A percentile compares a stretch with the other conserved stretches of the same genome.
phyloP scores from a whole-genome alignment of 1,139 yeast species.

The Debaryomycetaceae sp. region DNA sequence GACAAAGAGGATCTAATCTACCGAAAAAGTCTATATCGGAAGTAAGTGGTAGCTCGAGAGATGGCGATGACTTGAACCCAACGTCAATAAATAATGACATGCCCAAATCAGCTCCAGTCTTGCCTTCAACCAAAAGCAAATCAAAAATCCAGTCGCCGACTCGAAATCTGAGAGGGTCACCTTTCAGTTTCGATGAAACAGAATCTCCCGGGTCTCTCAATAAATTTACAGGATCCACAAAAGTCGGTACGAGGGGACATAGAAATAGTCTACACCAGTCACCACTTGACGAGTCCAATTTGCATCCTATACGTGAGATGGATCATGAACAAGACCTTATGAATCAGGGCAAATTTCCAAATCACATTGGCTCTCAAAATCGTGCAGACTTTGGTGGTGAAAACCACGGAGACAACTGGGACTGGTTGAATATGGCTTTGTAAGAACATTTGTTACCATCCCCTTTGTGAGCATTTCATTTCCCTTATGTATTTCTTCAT shows the following conservation, averaged over 20 bases:
- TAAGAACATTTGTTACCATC: conserved; percentile 8
- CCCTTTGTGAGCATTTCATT: not conserved
- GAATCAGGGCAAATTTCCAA: conserved; percentile 3
- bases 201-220: not conserved
- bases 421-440: conserved; percentile 38
- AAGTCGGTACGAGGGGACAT: not conserved
- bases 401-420: conserved; percentile 24
- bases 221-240: not conserved
- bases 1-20: conserved; percentile 25
- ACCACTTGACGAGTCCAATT: conserved; percentile 1
- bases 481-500: not conserved
- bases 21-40: conserved; percentile 4
- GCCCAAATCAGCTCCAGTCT: conserved; percentile 3
- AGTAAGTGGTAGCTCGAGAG: conserved; percentile 13
- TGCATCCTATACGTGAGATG: conserved; percentile 14
- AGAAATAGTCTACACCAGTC: not conserved
- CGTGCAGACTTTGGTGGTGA: conserved; percentile 1
- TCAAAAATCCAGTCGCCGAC: not conserved
- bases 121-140: conserved; percentile 1
- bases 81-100: conserved; percentile 17
- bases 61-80: conserved; percentile 40
- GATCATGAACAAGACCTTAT: conserved; percentile 9
- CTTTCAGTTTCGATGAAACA: not conserved
- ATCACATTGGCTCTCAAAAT: not conserved
- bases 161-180: not conserved